Base-by-base conservation (phyloP, 1,139 yeast species). In the Pichia sp. region DNA sequence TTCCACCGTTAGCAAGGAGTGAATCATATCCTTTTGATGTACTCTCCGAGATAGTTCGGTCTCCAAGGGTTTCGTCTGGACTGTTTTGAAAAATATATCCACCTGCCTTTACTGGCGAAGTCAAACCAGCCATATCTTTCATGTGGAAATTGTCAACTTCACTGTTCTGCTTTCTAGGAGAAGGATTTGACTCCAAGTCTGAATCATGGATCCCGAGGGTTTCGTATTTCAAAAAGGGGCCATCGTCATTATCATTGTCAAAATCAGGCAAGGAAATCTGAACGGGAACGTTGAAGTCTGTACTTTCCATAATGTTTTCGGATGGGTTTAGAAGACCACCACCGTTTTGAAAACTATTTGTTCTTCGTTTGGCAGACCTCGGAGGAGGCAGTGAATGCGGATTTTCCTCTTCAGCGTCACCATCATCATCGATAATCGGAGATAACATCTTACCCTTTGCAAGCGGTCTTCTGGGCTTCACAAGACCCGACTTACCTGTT, bases 381-480 rank as follows among this genome's bases (percentile, higher is more conserved):
- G 52, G 50, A 5, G 49, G 51, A 4, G 47, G 35, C 23, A 2
- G 23, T 16, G 23, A 16, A 16, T 16, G 2, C 23, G 23, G 23
- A 16, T 16, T 16, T 16, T 16, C 23, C 23, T 16, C 23, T 16
- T 16, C 23, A 16, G 23, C 23, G 23, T 16, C 23, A 16, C 23
- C 23, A 16, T 16, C 9, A 9, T 34, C 11, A 16, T 32, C 16
- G 8, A 31, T 31, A 31, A 31, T 31, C 7, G 33, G 33, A 8
- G 33, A 31, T 8, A 31, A 10, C 10, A 31, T 31, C 16, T 5
- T 3, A 2, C 4, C 29, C 11, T 33, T 34, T 4, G 11, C 48
- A 11, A 51, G 42, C 32, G 44, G 42, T 34, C 46, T 45, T 29
- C 50, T 43, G 4, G 45, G 41, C 27, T 44, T 46, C 1, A 46